Conservation (phyloP, 2,329 filamentous ascomycete genomes). For the Monascus ruber region DNA sequence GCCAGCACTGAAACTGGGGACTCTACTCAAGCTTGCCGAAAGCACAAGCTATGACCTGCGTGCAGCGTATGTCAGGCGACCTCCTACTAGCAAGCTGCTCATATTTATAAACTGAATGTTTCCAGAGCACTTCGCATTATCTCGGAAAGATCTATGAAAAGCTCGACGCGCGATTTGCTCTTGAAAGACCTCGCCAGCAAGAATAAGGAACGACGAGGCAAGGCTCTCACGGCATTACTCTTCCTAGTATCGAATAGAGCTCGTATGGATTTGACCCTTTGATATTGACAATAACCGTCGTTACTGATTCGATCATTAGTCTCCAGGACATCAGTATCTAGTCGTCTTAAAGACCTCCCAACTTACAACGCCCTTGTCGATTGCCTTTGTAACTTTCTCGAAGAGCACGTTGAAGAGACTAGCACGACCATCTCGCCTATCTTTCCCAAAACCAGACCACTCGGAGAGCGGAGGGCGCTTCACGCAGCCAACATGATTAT, state of each 20-base stretch:
- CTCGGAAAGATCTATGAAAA: slow-evolving; percentile 33
- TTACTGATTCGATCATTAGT: slow-evolving; percentile 14
- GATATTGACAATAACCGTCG: background rate
- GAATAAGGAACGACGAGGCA: slow-evolving; percentile 23
- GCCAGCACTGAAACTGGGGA: slow-evolving; percentile 49
- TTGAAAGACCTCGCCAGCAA: slow-evolving; percentile 31
- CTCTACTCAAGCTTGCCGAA: slow-evolving; percentile 54
- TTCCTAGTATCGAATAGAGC: slow-evolving; percentile 32
- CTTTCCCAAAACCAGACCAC: slow-evolving; percentile 28
- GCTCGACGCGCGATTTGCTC: slow-evolving; percentile 27
- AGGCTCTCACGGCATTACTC: slow-evolving; percentile 32
- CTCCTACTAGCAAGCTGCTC: slow-evolving; percentile 34
- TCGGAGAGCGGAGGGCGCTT: slow-evolving; percentile 33
- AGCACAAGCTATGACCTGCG: slow-evolving; percentile 64
- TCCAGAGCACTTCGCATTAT: slow-evolving; percentile 35
- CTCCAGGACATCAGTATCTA: slow-evolving; percentile 23
- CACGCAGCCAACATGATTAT: slow-evolving; percentile 50
- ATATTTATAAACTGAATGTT: slow-evolving; percentile 28
- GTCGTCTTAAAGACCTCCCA: slow-evolving; percentile 21
- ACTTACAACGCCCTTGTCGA: slow-evolving; percentile 30
- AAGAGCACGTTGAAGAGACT: slow-evolving; percentile 25
- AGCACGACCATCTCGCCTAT: slow-evolving; percentile 25
- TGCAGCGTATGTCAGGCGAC: slow-evolving; percentile 49
- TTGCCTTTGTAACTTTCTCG: slow-evolving; percentile 31
- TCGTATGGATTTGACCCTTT: slow-evolving; percentile 14